Evolutionary conservation across 805 yeast species (phyloP).

Genomic region (Nakazawaea ernobii): DNA sequence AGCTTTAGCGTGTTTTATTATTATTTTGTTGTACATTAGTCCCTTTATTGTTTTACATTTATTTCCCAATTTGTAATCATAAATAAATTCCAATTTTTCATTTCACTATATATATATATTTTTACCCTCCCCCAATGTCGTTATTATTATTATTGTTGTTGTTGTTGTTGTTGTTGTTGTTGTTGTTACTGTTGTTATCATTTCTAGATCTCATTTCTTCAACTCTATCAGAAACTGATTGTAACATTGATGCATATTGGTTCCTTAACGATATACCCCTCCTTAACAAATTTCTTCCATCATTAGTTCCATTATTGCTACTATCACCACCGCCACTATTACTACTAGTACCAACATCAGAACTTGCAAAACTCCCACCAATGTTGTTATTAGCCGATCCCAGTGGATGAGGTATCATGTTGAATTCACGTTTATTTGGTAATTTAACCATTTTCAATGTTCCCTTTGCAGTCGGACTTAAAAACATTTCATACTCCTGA

Average conservation of each 20-base stretch:
- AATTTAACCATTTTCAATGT: conserved; percentile 3
- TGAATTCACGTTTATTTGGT: neutral
- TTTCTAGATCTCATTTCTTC: neutral
- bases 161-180: neutral
- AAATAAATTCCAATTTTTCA: neutral
- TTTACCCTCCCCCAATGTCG: neutral
- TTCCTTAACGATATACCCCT: neutral
- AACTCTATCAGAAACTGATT: neutral
- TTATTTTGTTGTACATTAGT: conserved; percentile 3
- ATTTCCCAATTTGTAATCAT: neutral
- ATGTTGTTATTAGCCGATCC: no score
- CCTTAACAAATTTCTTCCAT: neutral
- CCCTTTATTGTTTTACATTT: neutral
- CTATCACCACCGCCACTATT: no score
- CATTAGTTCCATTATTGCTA: no score
- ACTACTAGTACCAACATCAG: no score
- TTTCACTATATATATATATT: neutral
- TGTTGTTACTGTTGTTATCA: neutral
- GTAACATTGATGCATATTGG: neutral
- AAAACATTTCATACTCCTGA: conserved; percentile 13
- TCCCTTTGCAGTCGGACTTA: conserved; percentile 13
- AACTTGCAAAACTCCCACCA: no score
- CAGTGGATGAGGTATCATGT: no score
- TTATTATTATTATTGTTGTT: neutral
- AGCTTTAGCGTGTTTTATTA: neutral